phyloP scores from a whole-genome alignment of 352 stramenopile species.

The Globisporangium canariense region DNA sequence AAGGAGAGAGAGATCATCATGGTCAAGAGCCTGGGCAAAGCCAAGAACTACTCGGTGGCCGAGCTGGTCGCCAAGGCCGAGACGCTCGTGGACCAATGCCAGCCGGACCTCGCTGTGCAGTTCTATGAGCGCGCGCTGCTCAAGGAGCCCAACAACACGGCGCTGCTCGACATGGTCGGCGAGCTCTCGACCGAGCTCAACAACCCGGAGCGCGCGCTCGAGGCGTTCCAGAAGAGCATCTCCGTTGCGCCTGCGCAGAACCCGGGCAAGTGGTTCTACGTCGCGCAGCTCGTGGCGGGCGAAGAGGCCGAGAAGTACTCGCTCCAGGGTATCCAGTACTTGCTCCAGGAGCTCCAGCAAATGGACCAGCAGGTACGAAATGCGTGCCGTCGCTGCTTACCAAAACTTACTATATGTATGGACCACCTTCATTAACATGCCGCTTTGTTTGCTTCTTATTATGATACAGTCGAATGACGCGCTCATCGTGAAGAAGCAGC shows the following conservation, averaged over 20 bases:
- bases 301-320: conserved; percentile 72
- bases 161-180: conserved; percentile 73
- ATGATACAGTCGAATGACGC: conserved; percentile 39
- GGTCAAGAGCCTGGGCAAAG: conserved; percentile 30
- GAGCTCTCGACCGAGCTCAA: conserved; percentile 83
- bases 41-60: conserved; percentile 47
- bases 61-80: conserved; percentile 84
- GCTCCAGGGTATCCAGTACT: conserved; percentile 62
- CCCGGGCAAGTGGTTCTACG: conserved; percentile 84
- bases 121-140: conserved; percentile 81
- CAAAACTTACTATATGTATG: background rate
- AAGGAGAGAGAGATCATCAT: conserved; percentile 20
- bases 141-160: conserved; percentile 65
- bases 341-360: conserved; percentile 55
- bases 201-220: conserved; percentile 68
- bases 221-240: conserved; percentile 72
- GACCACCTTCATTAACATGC: background rate
- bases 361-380: conserved; percentile 21
- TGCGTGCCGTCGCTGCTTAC: background rate
- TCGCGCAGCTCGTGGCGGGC: conserved; percentile 71
- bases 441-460: background rate
- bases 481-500: conserved; percentile 83
- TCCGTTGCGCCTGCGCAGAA: conserved; percentile 64
- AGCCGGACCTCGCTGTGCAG: conserved; percentile 77
- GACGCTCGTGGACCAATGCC: conserved; percentile 78